Evolutionary conservation across 495 filamentous ascomycete species (phyloP), one percentile per base, ranked within the genome.

Genomic region (Cetradonia linearis): DNA sequence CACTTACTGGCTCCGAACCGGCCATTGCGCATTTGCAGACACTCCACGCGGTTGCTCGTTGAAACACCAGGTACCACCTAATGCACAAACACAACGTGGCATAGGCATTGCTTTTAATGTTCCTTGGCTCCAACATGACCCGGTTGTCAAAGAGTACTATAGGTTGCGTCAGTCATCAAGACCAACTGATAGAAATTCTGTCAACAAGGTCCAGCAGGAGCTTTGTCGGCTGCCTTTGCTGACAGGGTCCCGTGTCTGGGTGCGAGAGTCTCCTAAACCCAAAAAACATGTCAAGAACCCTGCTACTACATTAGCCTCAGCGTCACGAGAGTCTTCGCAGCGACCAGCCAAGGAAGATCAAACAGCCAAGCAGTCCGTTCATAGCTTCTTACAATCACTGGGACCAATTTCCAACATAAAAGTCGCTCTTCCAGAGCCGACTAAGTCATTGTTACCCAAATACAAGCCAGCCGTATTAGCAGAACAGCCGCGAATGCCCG

Each of bases 1-100:
- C 20, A 54, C 50, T 5, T 54, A 34, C 50, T 54, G 50, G 50
- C 50, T 54, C 18, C 50, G 50, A 11, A 54, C 50, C 8, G 50
- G 50, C 16, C 28, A 1, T 10, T 54, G 50, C n/a, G 31, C 13
- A 5, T 54, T 20, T 54, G 13, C 3, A 31, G 9, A n/a, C 33
- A 7, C 18, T 18, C 5, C 18, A 14, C 0, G 3, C 11, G 50
- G 50, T 2, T 54, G 50, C 50, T 20, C 31, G 14, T 34, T 54
- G 50, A 33, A 2, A 23, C 50, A 54, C 20, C 33, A 14, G 31
- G 28, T 54, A 54, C 50, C 50, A 54, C 18, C 50, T 11, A 9
- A 54, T n/a, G 31, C 33, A n/a, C 1, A 10, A 34, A n/a, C 31
- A 54, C 50, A 34, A 36, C 8, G 31, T 34, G 30, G 33, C 9